phyloP scores from a whole-genome alignment of 345 rosid species.

The Bruguiera gymnorhiza region DNA sequence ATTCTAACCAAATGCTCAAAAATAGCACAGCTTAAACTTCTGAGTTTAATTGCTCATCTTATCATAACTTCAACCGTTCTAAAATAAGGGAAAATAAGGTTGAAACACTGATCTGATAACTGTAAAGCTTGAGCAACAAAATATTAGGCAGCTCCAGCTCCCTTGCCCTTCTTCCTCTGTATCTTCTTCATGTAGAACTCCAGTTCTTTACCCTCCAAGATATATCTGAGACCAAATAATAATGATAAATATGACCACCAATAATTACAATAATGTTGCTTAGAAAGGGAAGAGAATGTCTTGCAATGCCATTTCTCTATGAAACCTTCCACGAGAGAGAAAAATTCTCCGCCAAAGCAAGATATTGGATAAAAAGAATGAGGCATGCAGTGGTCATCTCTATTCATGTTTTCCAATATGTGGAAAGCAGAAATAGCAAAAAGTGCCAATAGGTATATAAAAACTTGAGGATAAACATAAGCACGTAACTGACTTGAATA shows the following conservation, averaged over 20 bases:
- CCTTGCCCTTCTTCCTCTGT: constrained; percentile 87
- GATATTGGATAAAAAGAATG: background rate
- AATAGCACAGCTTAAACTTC: background rate
- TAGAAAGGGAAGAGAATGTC: background rate
- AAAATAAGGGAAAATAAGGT: background rate
- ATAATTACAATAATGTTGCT: no score
- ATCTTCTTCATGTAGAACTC: constrained; percentile 81
- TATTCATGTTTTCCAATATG: background rate
- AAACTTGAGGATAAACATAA: background rate
- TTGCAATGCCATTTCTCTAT: background rate
- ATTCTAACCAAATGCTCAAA: no score
- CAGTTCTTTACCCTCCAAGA: constrained; percentile 66
- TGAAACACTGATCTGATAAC: background rate
- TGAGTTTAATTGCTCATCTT: constrained; percentile 5
- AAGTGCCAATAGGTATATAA: no score
- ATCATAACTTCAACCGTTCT: background rate
- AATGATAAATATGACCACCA: background rate
- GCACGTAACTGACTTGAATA: background rate
- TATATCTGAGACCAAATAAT: constrained; percentile 37
- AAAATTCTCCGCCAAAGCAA: background rate
- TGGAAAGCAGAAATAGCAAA: background rate
- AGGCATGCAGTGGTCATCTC: background rate
- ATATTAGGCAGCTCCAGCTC: constrained; percentile 55
- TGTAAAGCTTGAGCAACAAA: constrained; percentile 3
- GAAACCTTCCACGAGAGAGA: background rate